A percentile compares a stretch with the other conserved stretches of the same genome.
phyloP scores from a whole-genome alignment of 176 grass and related monocot species.

The Leersia perrieri region DNA sequence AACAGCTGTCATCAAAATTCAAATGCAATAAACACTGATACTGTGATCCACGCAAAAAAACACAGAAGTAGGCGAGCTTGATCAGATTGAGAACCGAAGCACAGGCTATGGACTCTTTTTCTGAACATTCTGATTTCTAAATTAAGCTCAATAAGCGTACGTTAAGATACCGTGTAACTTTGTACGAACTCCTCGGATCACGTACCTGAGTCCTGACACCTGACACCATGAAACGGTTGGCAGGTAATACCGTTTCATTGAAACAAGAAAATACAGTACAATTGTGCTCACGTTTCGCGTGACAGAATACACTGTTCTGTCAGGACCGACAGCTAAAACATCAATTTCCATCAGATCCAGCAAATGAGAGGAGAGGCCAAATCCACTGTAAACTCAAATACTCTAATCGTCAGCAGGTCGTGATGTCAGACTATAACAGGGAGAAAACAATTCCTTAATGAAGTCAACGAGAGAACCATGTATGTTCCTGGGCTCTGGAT shows the following conservation, averaged over 20 bases:
- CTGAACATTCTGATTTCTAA: neutral
- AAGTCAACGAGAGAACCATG: slow-evolving; percentile 25
- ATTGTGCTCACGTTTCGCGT: too few species aligned
- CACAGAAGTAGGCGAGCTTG: neutral
- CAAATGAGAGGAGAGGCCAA: slow-evolving; percentile 4
- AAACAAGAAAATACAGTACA: too few species aligned
- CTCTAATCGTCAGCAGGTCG: neutral
- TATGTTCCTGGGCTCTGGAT: neutral
- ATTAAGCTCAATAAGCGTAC: neutral
- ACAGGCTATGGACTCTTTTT: neutral
- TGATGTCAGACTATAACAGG: slow-evolving; percentile 2
- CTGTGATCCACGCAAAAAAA: neutral
- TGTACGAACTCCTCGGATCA: too few species aligned
- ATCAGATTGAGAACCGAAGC: neutral
- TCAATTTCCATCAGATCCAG: neutral
- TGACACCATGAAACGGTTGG: too few species aligned
- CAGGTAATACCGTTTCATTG: too few species aligned
- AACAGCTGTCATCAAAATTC: neutral
- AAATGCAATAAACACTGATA: neutral
- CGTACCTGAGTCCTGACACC: too few species aligned
- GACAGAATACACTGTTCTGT: neutral
- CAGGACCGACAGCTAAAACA: neutral
- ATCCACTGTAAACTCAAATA: neutral
- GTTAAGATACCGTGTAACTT: neutral
- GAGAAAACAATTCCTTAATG: neutral